Percentiles rank a stretch among this genome's conserved stretches.
Conservation (phyloP, 2,329 filamentous ascomycete genomes). For the Magnaporthales sp. region DNA sequence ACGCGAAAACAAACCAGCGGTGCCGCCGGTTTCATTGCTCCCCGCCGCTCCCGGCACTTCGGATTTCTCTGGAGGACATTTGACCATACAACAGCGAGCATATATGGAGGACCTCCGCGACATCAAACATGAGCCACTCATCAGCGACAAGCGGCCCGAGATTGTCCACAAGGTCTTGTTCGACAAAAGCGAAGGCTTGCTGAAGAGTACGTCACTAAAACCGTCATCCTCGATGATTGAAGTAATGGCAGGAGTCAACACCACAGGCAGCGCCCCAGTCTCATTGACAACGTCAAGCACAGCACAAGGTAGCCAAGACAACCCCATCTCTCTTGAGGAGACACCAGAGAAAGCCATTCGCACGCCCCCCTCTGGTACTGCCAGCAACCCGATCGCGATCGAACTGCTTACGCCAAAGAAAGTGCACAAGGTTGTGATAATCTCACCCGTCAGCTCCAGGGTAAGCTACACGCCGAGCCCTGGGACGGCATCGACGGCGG, state of each 20-base stretch:
- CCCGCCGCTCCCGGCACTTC: neutral
- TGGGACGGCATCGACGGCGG: neutral
- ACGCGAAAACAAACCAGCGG: neutral
- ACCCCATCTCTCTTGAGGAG: conserved; percentile 1
- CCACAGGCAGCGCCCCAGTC: neutral
- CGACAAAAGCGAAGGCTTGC: neutral
- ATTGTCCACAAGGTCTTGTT: neutral
- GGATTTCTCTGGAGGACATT: too few relatives aligned
- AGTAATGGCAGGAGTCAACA: neutral
- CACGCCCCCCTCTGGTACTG: neutral
- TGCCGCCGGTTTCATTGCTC: neutral
- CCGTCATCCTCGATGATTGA: neutral
- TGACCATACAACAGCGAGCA: neutral
- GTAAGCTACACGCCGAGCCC: too few relatives aligned
- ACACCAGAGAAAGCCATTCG: neutral
- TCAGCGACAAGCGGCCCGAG: neutral
- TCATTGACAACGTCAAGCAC: too few relatives aligned
- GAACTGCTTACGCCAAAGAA: neutral
- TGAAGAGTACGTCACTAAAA: neutral
- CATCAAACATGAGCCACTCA: neutral
- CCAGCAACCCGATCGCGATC: neutral
- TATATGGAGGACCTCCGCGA: neutral
- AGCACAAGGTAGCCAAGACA: neutral
- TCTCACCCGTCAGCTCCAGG: neutral
- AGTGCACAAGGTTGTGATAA: neutral